A percentile compares a stretch with the other conserved stretches of the same genome.
These are phyloP conservation scores for Pistacia atlantica DNA, from an alignment of 345 rosid genomes.

Conservation along the genomic window DNA sequence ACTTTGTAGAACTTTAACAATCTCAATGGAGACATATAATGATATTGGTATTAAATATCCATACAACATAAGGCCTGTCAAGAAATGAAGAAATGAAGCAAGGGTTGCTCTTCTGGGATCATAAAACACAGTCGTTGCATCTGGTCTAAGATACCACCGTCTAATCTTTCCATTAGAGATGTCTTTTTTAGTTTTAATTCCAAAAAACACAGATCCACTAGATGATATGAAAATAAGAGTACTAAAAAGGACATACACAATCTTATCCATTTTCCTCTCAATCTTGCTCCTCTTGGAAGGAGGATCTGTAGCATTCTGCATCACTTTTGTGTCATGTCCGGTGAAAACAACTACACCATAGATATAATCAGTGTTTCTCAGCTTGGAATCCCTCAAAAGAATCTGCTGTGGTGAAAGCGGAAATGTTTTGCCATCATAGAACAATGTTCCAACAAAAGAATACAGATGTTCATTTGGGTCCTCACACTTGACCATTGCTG, in stretches of 20 bases:
- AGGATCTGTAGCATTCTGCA: constrained; percentile 87
- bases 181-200: constrained; percentile 62
- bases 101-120: constrained; percentile 54
- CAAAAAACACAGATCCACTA: constrained; percentile 68
- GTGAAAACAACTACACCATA: constrained; percentile 83
- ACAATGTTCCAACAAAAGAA: constrained; percentile 74
- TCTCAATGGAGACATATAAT: constrained; percentile 76
- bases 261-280: constrained; percentile 90
- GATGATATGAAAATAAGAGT: constrained; percentile 64
- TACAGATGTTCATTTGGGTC: constrained; percentile 86
- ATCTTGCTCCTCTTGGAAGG: constrained; percentile 92
- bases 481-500: constrained; percentile 65
- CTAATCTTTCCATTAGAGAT: constrained; percentile 38
- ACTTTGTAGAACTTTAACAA: constrained; percentile 88
- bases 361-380: constrained; percentile 66
- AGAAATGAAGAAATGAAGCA: constrained; percentile 79
- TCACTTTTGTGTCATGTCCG: constrained; percentile 93
- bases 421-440: constrained; percentile 31
- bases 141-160: constrained; percentile 91
- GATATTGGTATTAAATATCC: constrained; percentile 96
- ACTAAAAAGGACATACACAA: constrained; percentile 76
- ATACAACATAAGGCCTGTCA: constrained; percentile 90
- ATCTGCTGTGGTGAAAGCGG: constrained; percentile 75
- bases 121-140: constrained; percentile 52
- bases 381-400: constrained; percentile 86